Evolutionary conservation across 164 flowering plant species (phyloP).

Genomic region (Taxillus chinensis): DNA sequence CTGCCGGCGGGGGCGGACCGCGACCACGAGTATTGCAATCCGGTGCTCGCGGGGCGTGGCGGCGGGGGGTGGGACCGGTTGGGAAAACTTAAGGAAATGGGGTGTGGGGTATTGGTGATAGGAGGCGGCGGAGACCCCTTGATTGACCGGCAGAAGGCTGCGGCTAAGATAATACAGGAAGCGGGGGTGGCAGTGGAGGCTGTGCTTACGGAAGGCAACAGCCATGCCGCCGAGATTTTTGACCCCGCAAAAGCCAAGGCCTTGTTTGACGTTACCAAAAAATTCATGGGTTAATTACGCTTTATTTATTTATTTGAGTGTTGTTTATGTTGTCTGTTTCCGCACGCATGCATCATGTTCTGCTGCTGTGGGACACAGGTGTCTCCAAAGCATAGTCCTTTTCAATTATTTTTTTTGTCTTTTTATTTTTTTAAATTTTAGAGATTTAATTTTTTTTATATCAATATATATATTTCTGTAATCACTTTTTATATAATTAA

Average conservation of each 20-base stretch:
- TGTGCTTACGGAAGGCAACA: background rate
- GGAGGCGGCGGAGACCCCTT: slow-evolving; percentile 2
- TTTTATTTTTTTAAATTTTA: too few species aligned
- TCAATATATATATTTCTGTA: too few species aligned
- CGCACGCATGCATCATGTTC: too few species aligned
- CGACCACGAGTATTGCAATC: slow-evolving; percentile 5
- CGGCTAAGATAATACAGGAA: background rate
- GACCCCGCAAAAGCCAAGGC: background rate
- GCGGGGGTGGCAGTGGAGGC: background rate
- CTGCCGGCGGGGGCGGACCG: slow-evolving; percentile 6
- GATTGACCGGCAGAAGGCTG: background rate
- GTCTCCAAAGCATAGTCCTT: too few species aligned
- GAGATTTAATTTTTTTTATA: too few species aligned
- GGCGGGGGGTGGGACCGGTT: background rate
- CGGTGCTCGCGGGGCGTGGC: background rate
- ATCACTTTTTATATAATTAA: too few species aligned
- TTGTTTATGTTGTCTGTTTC: too few species aligned
- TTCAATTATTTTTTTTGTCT: too few species aligned
- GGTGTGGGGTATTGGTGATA: slow-evolving; percentile 6
- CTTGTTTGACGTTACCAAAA: background rate
- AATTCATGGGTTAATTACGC: background rate
- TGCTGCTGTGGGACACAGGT: too few species aligned
- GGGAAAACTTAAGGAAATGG: background rate
- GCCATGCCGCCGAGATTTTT: background rate
- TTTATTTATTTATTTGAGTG: too few species aligned